Conservation (phyloP, 208 protist species). For the Trypanosomatidae sp. region DNA sequence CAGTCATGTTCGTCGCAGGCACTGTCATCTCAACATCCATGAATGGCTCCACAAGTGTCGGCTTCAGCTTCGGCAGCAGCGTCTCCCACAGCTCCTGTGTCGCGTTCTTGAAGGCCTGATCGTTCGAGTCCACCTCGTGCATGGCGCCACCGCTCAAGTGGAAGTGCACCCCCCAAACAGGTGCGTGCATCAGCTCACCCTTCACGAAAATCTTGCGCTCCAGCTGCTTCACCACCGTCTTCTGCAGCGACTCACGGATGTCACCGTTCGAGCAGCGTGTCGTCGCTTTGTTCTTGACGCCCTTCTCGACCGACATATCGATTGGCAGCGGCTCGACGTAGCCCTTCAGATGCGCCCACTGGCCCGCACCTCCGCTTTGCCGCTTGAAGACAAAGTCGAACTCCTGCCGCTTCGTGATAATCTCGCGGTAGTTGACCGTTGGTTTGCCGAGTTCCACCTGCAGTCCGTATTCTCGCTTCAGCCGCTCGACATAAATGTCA, state of each 20-base stretch:
- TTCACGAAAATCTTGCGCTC: constrained; percentile 92
- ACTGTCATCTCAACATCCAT: constrained; percentile 96
- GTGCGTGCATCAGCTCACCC: constrained; percentile 95
- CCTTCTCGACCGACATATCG: constrained; percentile 91
- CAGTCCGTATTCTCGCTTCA: constrained; percentile 94
- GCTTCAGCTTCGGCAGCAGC: constrained; percentile 84
- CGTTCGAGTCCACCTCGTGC: constrained; percentile 99
- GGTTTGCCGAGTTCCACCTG: constrained; percentile 94
- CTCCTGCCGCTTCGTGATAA: constrained; percentile 87
- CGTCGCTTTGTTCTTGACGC: constrained; percentile 84
- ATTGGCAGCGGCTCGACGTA: constrained; percentile 91
- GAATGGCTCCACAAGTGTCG: constrained; percentile 96
- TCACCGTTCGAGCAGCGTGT: constrained; percentile 95
- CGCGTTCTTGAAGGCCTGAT: constrained; percentile 97
- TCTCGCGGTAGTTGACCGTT: constrained; percentile 96
- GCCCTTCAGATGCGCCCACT: constrained; percentile 97
- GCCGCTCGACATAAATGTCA: constrained; percentile 96
- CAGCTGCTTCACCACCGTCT: constrained; percentile 91
- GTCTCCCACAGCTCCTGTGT: constrained; percentile 95
- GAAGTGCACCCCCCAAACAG: constrained; percentile 96
- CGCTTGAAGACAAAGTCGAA: constrained; percentile 99
- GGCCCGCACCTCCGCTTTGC: constrained; percentile 98
- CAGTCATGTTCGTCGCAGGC: constrained; percentile 84
- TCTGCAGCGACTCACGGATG: constrained; percentile 92
- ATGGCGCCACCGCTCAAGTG: constrained; percentile 95